Base-by-base conservation (phyloP, 352 stramenopile genomes). In the Blastocystis sp. region DNA sequence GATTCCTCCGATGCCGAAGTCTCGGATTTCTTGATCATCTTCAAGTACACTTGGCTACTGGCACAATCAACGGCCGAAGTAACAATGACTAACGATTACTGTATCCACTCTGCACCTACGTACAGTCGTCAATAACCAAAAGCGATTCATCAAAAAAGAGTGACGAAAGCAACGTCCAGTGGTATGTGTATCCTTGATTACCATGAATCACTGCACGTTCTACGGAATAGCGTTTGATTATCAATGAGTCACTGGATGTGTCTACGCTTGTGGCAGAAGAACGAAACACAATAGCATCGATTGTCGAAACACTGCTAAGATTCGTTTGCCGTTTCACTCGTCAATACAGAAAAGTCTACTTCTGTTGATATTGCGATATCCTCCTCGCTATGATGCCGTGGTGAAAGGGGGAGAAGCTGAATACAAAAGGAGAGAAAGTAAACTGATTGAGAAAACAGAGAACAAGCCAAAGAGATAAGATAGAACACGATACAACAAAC, bases 21-120 rank as follows among this genome's bases (percentile, higher is more conserved):
- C 4, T 21, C 56, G 8, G 44, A 65, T 44, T 64, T 81, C 48
- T 81, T 81, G 16, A 29, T 81, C 1, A 81, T 29, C 14, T 59
- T 24, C 24, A 64, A 1, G 40, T 81, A 81, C 18, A 81, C 69
- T 44, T 81, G 4, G n/a, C 40, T 61, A 21, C 21, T 36, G 9
- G 69, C 1, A 24, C 69, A 81, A 9, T 36, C 21, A 6, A 46
- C 1, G 32, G 51, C 51, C 7, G 51, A 32, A 16, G 11, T 11
- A 3, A 59, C 46, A 54, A 54, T 54, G 9, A 54, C 11, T 54
- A 54, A 54, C 46, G 21, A 54, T 11, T 21, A 54, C 46, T 21
- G 46, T 54, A 21, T 54, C 21, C 46, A 54, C 46, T 54, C 46
- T 54, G 9, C 21, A 54, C 21, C 46, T 21, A n/a, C n/a, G n/a